Conservation (phyloP, 345 rosid genomes). For the Chamaenerion angustifolium region DNA sequence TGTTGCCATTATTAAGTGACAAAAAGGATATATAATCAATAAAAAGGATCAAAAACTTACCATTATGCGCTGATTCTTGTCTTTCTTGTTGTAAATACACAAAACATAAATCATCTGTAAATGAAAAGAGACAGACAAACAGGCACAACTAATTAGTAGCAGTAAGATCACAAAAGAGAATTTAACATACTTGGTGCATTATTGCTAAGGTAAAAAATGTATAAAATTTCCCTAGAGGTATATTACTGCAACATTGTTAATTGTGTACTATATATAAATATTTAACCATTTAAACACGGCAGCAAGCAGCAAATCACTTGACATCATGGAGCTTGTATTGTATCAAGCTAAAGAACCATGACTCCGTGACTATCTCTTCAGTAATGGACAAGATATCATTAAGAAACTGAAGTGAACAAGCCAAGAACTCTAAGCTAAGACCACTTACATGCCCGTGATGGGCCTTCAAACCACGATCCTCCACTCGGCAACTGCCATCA, state of each 20-base stretch:
- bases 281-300: too few species aligned
- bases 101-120: constrained; percentile 95
- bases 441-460: constrained; percentile 89
- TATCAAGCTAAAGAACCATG: too few species aligned
- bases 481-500: constrained; percentile 97
- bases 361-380: too few species aligned
- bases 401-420: neutral
- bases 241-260: too few species aligned
- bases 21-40: neutral
- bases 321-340: too few species aligned
- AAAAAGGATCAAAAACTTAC: constrained; percentile 21
- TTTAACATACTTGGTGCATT: too few species aligned
- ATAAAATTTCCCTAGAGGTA: too few species aligned
- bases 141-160: neutral
- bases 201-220: too few species aligned
- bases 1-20: too few species aligned
- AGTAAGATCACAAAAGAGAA: neutral
- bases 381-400: too few species aligned
- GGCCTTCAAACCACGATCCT: constrained; percentile 98
- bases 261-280: too few species aligned
- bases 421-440: neutral
- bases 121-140: constrained; percentile 7
- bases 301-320: too few species aligned
- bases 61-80: constrained; percentile 73
- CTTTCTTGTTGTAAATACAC: constrained; percentile 87